These are phyloP conservation scores for Calonectria ilicicola DNA, from an alignment of 2,329 filamentous ascomycete species.

Conservation along the genomic window DNA sequence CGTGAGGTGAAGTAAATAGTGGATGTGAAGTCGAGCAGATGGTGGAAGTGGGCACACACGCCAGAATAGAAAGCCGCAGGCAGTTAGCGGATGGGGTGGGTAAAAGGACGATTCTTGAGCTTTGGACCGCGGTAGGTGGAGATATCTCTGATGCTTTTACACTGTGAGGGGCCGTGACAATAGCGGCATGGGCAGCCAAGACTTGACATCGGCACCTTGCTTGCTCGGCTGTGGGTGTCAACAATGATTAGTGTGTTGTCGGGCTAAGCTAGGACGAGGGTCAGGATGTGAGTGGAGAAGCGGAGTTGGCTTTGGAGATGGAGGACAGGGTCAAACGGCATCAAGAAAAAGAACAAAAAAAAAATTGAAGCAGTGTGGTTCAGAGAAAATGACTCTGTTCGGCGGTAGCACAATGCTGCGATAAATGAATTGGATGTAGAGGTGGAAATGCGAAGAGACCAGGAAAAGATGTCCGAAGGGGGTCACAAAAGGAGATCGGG, in stretches of 20 bases:
- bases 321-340: background rate
- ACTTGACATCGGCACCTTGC: slow-evolving; percentile 13
- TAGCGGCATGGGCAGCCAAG: slow-evolving; percentile 14
- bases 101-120: slow-evolving; percentile 14
- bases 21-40: background rate
- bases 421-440: background rate
- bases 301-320: slow-evolving; percentile 15
- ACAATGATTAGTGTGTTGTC: slow-evolving; percentile 6
- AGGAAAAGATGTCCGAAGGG: background rate
- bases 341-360: background rate
- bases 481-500: slow-evolving; percentile 2
- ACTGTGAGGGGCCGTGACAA: slow-evolving; percentile 19
- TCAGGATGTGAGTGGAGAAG: slow-evolving; percentile 18
- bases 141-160: slow-evolving; percentile 7
- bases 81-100: slow-evolving; percentile 14
- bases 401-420: background rate
- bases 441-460: background rate
- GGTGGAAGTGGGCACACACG: slow-evolving; percentile 9
- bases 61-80: slow-evolving; percentile 13
- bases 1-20: background rate
- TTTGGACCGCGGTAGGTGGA: slow-evolving; percentile 14
- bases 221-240: slow-evolving; percentile 12
- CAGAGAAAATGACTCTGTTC: background rate
- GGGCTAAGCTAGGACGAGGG: slow-evolving; percentile 14
- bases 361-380: background rate